Conservation (phyloP, 257 asterid species). For the Solanum ossicruentum region DNA sequence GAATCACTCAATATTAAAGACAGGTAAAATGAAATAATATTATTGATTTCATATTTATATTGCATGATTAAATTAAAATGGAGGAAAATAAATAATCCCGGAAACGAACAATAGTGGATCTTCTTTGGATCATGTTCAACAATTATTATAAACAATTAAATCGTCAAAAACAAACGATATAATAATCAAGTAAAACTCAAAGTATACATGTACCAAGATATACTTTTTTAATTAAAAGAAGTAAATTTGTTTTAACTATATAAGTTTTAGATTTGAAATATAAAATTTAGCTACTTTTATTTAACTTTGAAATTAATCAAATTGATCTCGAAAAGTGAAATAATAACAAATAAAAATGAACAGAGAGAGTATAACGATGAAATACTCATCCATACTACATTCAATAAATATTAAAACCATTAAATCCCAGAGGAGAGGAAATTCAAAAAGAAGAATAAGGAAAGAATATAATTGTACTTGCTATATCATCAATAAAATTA, state of each 20-base stretch:
- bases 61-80: not conserved
- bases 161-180: not conserved
- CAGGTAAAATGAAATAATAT: not conserved
- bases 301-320: too few species aligned
- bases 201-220: not conserved
- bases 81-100: not conserved
- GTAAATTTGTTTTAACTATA: not conserved
- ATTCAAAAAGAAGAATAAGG: not conserved
- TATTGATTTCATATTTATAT: not conserved
- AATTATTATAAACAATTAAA: not conserved
- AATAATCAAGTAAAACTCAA: not conserved
- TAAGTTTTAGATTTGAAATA: not conserved
- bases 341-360: too few species aligned
- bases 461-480: not conserved
- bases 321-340: too few species aligned
- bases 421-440: rapidly evolving
- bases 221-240: not conserved
- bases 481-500: not conserved
- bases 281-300: not conserved
- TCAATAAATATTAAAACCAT: not conserved
- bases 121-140: not conserved
- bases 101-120: not conserved
- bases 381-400: not conserved
- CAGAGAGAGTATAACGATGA: too few species aligned
- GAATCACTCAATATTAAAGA: not conserved